Evolutionary conservation across 352 stramenopile genomes (phyloP), one percentile per base, ranked within the genome.

Genomic region (Phytophthora capsici): DNA sequence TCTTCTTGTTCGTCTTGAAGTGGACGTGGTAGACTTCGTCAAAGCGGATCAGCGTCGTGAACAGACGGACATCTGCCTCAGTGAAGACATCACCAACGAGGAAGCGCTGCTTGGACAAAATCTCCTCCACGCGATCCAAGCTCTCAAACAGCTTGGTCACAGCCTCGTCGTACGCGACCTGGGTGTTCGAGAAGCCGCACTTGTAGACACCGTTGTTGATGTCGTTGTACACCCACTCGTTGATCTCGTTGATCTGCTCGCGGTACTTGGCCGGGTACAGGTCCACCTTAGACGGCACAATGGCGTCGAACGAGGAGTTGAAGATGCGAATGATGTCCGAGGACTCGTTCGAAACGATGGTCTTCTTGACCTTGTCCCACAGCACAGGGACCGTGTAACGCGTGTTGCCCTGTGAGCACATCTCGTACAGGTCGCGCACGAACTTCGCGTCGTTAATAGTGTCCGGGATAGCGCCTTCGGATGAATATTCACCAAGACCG

Each of bases 341-440:
- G 43, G 88, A 97, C 68, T 98, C 95, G 78, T 98, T 98, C 54
- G 87, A 97, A 20, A 98, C 91, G 69, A 98, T 98, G 22, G 78
- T 90, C 55, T 93, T 85, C 61, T 80, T 86, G 68, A 90, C 78
- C 69, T 91, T 90, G 84, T 98, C 93, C 72, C 96, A 92, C 30
- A 98, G 52, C 40, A 98, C 80, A 13, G 95, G 95, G 43, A 97
- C 94, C 48, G 93, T 93, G 73, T 91, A 94, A 70, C 83, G 85
- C 54, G 83, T 88, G 72, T 91, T 89, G 44, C 86, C 77, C 43
- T 80, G 63, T n/a, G 75, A 89, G 63, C 69, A 85, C 36, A 88
- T 64, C 72, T 96, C 85, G 74, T 96, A 96, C 50, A 96, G 73
- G 46, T 94, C 84, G 10, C 86, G 86, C 63, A 87, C 81, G 56